phyloP scores from a whole-genome alignment of 176 grass and related monocot species.

The Ensete ventricosum region DNA sequence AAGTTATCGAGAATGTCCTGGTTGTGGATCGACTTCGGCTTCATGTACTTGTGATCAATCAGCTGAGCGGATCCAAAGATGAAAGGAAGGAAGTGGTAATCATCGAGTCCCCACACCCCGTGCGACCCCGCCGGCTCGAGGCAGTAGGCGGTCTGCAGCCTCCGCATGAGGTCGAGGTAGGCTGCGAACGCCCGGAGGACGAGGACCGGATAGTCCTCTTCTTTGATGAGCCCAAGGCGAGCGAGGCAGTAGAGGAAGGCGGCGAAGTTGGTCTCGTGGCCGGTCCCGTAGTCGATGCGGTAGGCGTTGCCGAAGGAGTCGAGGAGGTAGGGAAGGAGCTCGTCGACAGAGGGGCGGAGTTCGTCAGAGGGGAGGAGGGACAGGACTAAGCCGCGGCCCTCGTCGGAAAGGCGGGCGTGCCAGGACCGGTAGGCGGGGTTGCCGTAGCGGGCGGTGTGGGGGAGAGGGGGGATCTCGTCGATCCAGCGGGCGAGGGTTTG shows the following conservation, averaged over 20 bases:
- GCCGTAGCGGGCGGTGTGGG: slow-evolving; percentile 63
- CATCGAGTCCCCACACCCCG: slow-evolving; percentile 75
- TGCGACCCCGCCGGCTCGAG: slow-evolving; percentile 88
- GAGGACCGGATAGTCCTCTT: slow-evolving; percentile 50
- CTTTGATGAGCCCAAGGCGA: slow-evolving; percentile 47
- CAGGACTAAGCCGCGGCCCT: slow-evolving; percentile 32
- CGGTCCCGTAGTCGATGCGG: slow-evolving; percentile 86
- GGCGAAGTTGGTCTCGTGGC: slow-evolving; percentile 86
- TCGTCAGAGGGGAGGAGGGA: slow-evolving; percentile 27
- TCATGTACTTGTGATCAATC: slow-evolving; percentile 93
- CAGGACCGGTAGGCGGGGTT: slow-evolving; percentile 81
- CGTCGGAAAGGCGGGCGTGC: slow-evolving; percentile 51
- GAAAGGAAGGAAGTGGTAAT: slow-evolving; percentile 86
- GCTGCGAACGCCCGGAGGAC: slow-evolving; percentile 50
- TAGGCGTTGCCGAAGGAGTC: slow-evolving; percentile 85
- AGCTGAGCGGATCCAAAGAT: slow-evolving; percentile 69
- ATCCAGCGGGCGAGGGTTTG: slow-evolving; percentile 31
- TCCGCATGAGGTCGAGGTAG: slow-evolving; percentile 71
- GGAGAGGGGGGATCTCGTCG: slow-evolving; percentile 48
- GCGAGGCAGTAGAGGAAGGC: slow-evolving; percentile 90
- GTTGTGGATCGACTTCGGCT: slow-evolving; percentile 88
- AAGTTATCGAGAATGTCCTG: slow-evolving; percentile 81
- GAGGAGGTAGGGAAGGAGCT: slow-evolving; percentile 71
- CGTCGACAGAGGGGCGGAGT: slow-evolving; percentile 38
- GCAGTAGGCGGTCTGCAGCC: slow-evolving; percentile 63